Percentiles rank a stretch among this genome's conserved stretches.
Evolutionary conservation across 495 filamentous ascomycete genomes (phyloP).

Genomic region (Acidiella bohemica): DNA sequence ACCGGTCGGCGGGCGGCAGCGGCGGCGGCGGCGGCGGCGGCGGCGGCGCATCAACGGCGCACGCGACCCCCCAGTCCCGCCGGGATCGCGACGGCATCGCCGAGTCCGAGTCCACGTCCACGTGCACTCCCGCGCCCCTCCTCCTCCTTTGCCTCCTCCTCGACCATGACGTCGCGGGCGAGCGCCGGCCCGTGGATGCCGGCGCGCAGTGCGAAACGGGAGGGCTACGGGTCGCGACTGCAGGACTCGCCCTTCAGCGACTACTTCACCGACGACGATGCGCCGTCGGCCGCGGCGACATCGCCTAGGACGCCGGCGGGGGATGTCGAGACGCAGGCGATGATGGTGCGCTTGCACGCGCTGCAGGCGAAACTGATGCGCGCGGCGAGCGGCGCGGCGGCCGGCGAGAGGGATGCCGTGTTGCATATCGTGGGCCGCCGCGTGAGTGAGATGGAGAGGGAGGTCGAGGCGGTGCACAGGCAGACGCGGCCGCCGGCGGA

Average conservation of each 20-base stretch:
- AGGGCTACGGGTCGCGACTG: neutral
- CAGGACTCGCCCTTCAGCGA: constrained; percentile 25
- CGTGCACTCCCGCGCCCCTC: too few relatives aligned
- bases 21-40: too few relatives aligned
- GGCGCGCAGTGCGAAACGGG: neutral
- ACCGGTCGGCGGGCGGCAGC: constrained; percentile 9
- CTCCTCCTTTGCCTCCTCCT: constrained; percentile 2
- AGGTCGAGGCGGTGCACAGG: constrained; percentile 12
- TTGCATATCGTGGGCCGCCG: constrained; percentile 8
- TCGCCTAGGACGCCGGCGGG: too few relatives aligned
- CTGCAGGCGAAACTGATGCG: constrained; percentile 14
- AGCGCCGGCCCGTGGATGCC: constrained; percentile 1
- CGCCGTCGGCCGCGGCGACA: constrained; percentile 1
- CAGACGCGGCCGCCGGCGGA: constrained; percentile 16
- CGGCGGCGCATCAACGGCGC: too few relatives aligned
- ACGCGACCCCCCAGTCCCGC: too few relatives aligned
- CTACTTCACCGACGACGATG: constrained; percentile 26
- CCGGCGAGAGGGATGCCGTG: constrained; percentile 4
- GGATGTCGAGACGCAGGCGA: constrained; percentile 9
- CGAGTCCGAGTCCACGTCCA: too few relatives aligned
- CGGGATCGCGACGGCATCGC: too few relatives aligned
- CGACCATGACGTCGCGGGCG: neutral
- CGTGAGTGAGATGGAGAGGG: constrained; percentile 17
- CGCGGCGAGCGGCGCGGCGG: neutral
- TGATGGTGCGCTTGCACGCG: constrained; percentile 11